These are phyloP conservation scores for Spongispora temasekensis DNA, from an alignment of 1,284 basidiomycete genomes.

Conservation along the genomic window DNA sequence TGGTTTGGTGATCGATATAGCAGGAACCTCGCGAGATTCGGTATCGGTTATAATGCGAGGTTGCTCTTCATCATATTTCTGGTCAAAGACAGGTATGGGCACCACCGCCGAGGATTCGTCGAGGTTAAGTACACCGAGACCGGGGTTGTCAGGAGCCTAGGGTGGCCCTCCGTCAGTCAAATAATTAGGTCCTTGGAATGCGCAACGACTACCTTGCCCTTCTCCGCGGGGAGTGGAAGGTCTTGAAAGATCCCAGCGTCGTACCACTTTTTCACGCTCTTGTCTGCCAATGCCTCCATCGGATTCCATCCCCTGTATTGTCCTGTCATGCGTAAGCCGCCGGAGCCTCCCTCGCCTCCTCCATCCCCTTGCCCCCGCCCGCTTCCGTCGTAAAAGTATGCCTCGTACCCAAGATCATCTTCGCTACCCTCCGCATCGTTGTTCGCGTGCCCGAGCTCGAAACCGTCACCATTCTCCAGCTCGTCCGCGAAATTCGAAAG, in stretches of 20 bases:
- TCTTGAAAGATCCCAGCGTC: slow-evolving; percentile 71
- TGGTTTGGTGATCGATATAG: slow-evolving; percentile 66
- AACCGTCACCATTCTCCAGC: slow-evolving; percentile 86
- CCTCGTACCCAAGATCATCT: slow-evolving; percentile 84
- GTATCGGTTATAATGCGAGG: slow-evolving; percentile 30
- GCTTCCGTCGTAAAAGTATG: slow-evolving; percentile 81
- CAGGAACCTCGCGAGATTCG: slow-evolving; percentile 41
- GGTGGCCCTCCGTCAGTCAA: slow-evolving; percentile 13
- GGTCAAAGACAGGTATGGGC: slow-evolving; percentile 52
- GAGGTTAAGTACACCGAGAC: slow-evolving; percentile 43
- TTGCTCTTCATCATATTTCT: slow-evolving; percentile 27
- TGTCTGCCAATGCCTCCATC: slow-evolving; percentile 88
- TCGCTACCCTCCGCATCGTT: slow-evolving; percentile 66
- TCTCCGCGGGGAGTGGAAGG: slow-evolving; percentile 40
- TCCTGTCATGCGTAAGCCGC: slow-evolving; percentile 69
- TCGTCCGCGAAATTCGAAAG: slow-evolving; percentile 92
- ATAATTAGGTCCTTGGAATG: slow-evolving; percentile 6
- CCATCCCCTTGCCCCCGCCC: slow-evolving; percentile 76
- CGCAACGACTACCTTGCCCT: slow-evolving; percentile 50
- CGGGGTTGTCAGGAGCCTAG: slow-evolving; percentile 31
- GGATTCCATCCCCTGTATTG: slow-evolving; percentile 90
- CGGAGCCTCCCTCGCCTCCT: slow-evolving; percentile 68
- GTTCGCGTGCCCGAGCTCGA: slow-evolving; percentile 64
- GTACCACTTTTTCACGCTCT: slow-evolving; percentile 82
- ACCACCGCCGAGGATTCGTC: slow-evolving; percentile 46